phyloP scores from a whole-genome alignment of 306 rosid genomes.

The Glycyrrhiza uralensis region DNA sequence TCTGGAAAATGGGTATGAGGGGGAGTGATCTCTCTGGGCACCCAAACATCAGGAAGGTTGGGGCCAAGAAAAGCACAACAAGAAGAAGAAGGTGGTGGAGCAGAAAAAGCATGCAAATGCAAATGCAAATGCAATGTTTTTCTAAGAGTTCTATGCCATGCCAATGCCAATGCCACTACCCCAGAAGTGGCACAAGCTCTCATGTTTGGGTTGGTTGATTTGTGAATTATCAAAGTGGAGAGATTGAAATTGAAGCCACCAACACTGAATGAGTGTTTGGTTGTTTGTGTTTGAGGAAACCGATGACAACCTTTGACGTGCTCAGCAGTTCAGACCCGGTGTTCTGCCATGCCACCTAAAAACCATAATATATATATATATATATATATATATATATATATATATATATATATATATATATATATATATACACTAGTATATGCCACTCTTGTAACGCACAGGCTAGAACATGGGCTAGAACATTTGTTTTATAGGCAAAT shows the following conservation, averaged over 20 bases:
- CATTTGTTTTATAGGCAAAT: too few species aligned
- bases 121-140: constrained; percentile 19
- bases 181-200: constrained; percentile 5
- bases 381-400: too few species aligned
- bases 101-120: constrained; percentile 12
- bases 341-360: neutral
- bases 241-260: neutral
- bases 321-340: too few species aligned
- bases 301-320: neutral
- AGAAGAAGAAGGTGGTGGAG: too few species aligned
- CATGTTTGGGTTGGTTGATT: constrained; percentile 20
- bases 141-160: constrained; percentile 23
- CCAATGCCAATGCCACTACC: constrained; percentile 15
- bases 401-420: too few species aligned
- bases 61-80: constrained; percentile 32
- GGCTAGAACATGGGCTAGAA: too few species aligned
- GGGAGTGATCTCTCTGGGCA: constrained; percentile 1
- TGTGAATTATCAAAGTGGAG: neutral
- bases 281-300: neutral
- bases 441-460: too few species aligned
- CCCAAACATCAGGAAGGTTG: constrained; percentile 33
- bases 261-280: neutral
- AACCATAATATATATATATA: too few species aligned
- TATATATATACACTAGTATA: too few species aligned
- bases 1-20: constrained; percentile 24